Evolutionary conservation across 2,329 filamentous ascomycete species (phyloP), one percentile per base, ranked within the genome.

Genomic region (Byssothecium circinans): DNA sequence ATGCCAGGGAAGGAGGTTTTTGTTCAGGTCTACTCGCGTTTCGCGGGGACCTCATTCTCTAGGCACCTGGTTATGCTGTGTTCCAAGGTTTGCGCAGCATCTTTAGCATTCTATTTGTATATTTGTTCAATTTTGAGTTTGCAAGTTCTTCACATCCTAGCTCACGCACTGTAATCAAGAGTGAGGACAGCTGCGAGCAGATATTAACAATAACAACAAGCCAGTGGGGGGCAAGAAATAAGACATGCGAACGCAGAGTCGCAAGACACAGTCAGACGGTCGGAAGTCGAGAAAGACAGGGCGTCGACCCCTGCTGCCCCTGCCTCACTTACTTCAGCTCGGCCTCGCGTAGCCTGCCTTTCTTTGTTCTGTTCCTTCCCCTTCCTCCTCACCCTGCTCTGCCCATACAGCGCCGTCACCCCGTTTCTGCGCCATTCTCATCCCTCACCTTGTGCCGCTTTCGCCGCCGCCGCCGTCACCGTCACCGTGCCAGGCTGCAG

Each of bases 311-410:
- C 43, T 43, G 47, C 23, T 34, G 35, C 44, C 23, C 35, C 41
- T 51, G 49, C 49, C 49, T 52, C 49, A 52, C 49, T 52, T 47
- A 52, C 49, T 52, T 47, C 49, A 47, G 49, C 44, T 42, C n/a
- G n/a, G n/a, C n/a, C n/a, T n/a, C 45, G 45, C 49, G 41, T 52
- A 35, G 41, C 43, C 45, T 39, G 43, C 40, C 15, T 36, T 29
- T 39, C 47, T 48, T 48, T 49, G 49, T 52, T 48, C 40, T 42
- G 47, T 35, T 35, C 32, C 27, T 23, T 27, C 41, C 6, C 32
- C 19, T 23, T 19, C 37, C 25, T 41, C n/a, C 32, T 41, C 27
- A 41, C 41, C 36, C 41, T 35, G 35, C 29, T 42, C 37, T 18
- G 20, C 45, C 23, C 36, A 12, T 23, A 22, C 39, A 18, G 10